Base-by-base conservation (phyloP, 139 green algal genomes). In the Chlamydomonas schloesseri region DNA sequence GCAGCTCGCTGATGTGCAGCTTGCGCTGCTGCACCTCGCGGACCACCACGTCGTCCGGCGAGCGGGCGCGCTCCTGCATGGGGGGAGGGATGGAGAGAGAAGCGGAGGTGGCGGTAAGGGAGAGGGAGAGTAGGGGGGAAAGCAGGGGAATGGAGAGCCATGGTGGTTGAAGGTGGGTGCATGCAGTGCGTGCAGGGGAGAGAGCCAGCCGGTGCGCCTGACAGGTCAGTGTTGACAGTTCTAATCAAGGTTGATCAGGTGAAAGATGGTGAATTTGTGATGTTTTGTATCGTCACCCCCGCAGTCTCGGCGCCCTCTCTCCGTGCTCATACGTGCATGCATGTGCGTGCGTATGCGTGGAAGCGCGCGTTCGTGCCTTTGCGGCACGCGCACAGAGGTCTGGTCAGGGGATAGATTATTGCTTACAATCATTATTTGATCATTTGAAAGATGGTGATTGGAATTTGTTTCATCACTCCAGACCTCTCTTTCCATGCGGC, bases 181-280 rank as follows among this genome's bases (percentile, higher is more conserved):
- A 21, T 17, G 37, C 5, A 46, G 31, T n/a, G 69, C 9, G 46
- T 17, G 42, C 10, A 47, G 31, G 1, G 28, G 29, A 36, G 10
- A n/a, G n/a, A n/a, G 28, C 15, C 1, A 13, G 67, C 29, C 28
- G 21, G n/a, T n/a, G n/a, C n/a, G n/a, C n/a, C n/a, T 55, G n/a
- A 65, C 29, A 75, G 75, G 80, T 76, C 71, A 69, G 42, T 65
- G n/a, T 72, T 77, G 83, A 68, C 75, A n/a, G 10, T 86, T 86
- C 20, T 88, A 88, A 91, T 88, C 82, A 91, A 24, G 33, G 26
- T 50, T 65, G 31, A 53, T 90, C 75, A 88, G 55, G 76, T 88
- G 87, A 91, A 91, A 88, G 87, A 88, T 91, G 87, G 82, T 88
- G 87, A 91, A 50, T 78, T 78, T 80, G 55, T 67, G 46, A 3